Conservation (phyloP, 495 filamentous ascomycete species). For the Hypoxylon lienhwacheense region DNA sequence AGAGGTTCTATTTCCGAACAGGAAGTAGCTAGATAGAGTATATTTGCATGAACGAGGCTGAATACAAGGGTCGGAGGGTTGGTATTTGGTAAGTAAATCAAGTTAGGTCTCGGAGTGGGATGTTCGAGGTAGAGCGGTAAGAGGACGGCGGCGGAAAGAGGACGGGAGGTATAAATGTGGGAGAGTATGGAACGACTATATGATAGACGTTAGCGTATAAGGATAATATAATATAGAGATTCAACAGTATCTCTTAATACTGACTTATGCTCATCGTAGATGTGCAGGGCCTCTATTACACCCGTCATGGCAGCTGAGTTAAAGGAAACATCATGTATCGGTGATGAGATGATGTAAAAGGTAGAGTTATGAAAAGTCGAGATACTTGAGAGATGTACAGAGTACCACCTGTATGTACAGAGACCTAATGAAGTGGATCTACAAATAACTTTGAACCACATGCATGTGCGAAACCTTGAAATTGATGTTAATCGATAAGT, state of each 20-base stretch:
- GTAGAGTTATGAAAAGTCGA: slow-evolving; percentile 1
- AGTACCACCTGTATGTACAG: neutral
- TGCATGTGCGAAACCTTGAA: neutral
- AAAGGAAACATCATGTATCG: slow-evolving; percentile 32
- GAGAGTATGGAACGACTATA: slow-evolving; percentile 52
- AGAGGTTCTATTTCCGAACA: slow-evolving; percentile 87
- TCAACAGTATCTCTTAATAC: slow-evolving; percentile 16
- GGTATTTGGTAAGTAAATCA: slow-evolving; percentile 79
- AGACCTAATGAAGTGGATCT: too few species aligned
- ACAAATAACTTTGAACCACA: slow-evolving; percentile 1
- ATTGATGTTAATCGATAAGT: slow-evolving; percentile 27
- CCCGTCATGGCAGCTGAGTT: slow-evolving; percentile 63
- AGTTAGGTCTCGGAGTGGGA: slow-evolving; percentile 76
- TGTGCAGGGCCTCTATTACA: slow-evolving; percentile 92
- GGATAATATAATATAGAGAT: neutral
- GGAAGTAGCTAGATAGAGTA: slow-evolving; percentile 82
- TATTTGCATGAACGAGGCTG: slow-evolving; percentile 79
- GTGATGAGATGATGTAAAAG: neutral
- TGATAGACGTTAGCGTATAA: slow-evolving; percentile 1
- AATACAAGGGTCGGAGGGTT: slow-evolving; percentile 88
- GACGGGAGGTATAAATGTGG: slow-evolving; percentile 66
- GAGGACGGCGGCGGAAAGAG: slow-evolving; percentile 72
- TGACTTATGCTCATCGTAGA: slow-evolving; percentile 91
- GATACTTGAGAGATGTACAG: neutral
- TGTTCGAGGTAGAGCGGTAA: slow-evolving; percentile 87